Conservation (phyloP, 257 asterid species). For the Capsicum baccatum region DNA sequence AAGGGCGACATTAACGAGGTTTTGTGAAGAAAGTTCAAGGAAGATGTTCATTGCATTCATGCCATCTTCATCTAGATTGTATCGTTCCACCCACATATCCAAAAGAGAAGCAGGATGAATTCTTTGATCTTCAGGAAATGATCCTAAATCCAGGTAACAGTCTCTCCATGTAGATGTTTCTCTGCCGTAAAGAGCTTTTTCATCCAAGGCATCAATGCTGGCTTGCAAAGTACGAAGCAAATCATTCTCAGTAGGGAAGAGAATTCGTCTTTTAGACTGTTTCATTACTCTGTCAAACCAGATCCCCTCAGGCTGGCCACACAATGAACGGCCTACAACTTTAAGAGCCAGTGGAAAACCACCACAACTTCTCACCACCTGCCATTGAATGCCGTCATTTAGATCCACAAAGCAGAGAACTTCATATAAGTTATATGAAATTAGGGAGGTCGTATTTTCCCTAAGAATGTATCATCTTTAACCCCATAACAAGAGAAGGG, state of each 20-base stretch:
- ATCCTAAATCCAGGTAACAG: constrained; percentile 45
- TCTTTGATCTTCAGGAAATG: constrained; percentile 47
- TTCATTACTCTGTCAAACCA: constrained; percentile 37
- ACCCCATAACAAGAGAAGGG: no score
- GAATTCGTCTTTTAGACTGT: constrained; percentile 35
- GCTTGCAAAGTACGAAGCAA: constrained; percentile 39
- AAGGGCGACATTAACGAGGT: constrained; percentile 43
- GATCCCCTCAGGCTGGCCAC: constrained; percentile 34
- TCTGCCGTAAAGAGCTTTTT: neutral
- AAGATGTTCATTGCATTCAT: constrained; percentile 31
- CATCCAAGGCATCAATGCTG: constrained; percentile 42
- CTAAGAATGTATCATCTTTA: no score
- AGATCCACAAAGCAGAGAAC: neutral
- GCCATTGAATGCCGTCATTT: neutral
- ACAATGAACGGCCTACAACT: constrained; percentile 45
- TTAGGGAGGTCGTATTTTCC: neutral
- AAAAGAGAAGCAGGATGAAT: constrained; percentile 40
- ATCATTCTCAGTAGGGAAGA: constrained; percentile 32
- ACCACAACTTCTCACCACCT: constrained; percentile 45
- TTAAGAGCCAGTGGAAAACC: constrained; percentile 50
- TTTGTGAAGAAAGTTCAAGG: constrained; percentile 38
- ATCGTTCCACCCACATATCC: constrained; percentile 50
- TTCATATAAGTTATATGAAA: neutral
- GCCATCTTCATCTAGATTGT: constrained; percentile 43
- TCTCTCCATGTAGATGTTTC: constrained; percentile 31